phyloP scores from a whole-genome alignment of 768 basidiomycete species.

The Infundibulicybe gibba region DNA sequence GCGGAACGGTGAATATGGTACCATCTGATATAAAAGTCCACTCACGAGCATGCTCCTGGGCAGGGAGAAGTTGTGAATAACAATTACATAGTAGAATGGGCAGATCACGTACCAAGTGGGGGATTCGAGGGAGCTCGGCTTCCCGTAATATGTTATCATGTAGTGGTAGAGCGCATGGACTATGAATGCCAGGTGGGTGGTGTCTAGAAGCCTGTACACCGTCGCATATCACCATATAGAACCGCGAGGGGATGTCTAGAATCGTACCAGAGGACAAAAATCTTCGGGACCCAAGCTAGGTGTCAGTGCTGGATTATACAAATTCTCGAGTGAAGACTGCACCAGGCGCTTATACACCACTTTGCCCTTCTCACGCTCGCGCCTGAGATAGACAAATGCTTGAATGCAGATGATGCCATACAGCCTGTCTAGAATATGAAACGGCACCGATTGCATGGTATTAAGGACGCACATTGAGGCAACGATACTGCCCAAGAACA shows the following conservation, averaged over 20 bases:
- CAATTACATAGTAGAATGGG: no score
- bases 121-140: constrained; percentile 17
- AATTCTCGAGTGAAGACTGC: no score
- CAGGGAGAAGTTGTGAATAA: no score
- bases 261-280: constrained; percentile 22
- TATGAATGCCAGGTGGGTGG: constrained; percentile 26
- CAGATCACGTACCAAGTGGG: constrained; percentile 24
- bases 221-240: background rate
- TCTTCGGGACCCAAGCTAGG: constrained; percentile 11
- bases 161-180: constrained; percentile 32
- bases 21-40: no score
- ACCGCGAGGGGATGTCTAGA: background rate
- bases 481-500: constrained; percentile 38
- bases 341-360: no score
- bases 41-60: no score
- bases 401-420: constrained; percentile 12
- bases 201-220: constrained; percentile 27
- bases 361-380: no score
- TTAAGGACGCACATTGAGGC: constrained; percentile 30
- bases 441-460: background rate
- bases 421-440: constrained; percentile 22
- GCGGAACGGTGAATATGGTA: no score
- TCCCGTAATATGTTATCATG: constrained; percentile 27
- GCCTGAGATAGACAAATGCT: no score
- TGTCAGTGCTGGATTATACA: constrained; percentile 2